Percentiles rank a stretch among this genome's conserved stretches.
Evolutionary conservation across 2,329 filamentous ascomycete genomes (phyloP).

Genomic region (Emmonsiellopsis sp.): DNA sequence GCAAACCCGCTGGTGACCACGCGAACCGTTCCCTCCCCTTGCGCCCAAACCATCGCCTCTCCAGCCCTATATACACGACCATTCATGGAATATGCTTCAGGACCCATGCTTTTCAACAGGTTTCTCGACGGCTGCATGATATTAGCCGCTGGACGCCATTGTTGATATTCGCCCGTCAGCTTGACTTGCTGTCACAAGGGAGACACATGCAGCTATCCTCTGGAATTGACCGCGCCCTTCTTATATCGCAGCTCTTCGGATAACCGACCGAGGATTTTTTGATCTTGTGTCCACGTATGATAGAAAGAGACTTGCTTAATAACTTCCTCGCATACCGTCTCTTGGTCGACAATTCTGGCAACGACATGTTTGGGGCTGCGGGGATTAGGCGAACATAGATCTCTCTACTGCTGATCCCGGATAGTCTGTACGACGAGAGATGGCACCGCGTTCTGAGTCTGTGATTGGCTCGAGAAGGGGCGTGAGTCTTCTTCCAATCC

Average conservation of each 20-base stretch:
- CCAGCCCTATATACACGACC: background rate
- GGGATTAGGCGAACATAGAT: background rate
- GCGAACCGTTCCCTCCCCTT: background rate
- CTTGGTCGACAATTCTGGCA: background rate
- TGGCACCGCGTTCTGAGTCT: conserved; percentile 10
- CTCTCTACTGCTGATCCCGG: background rate
- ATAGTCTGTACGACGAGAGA: background rate
- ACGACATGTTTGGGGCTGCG: background rate
- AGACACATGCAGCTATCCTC: background rate
- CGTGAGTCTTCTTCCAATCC: conserved; percentile 25
- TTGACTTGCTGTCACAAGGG: background rate
- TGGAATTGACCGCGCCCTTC: too few relatives aligned
- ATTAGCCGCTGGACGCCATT: background rate
- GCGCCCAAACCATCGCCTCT: background rate
- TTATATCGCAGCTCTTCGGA: background rate
- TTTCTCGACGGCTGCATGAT: background rate
- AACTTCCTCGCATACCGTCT: background rate
- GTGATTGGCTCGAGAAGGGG: conserved; percentile 30
- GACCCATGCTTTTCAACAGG: background rate
- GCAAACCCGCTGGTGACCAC: background rate
- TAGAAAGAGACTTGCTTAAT: background rate
- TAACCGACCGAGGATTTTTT: background rate
- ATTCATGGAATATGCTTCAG: background rate
- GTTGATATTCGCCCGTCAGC: background rate
- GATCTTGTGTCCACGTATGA: background rate